Evolutionary conservation across 768 basidiomycete species (phyloP).

Genomic region (Lentinula boryana): DNA sequence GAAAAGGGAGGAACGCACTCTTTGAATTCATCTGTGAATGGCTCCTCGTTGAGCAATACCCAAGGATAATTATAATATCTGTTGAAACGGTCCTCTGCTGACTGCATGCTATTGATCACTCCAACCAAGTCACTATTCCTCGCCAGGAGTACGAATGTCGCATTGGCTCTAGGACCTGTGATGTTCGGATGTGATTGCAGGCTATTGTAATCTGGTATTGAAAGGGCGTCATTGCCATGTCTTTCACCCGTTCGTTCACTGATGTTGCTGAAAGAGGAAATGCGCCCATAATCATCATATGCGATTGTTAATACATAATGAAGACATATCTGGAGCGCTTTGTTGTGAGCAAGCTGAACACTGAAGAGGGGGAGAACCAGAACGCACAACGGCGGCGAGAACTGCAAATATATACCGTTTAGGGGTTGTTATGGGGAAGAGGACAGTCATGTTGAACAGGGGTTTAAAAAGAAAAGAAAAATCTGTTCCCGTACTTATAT

Average conservation of each 20-base stretch:
- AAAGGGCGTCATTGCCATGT: background rate
- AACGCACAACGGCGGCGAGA: constrained; percentile 40
- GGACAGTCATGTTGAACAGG: constrained; percentile 12
- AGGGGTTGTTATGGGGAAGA: constrained; percentile 47
- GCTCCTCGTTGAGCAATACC: constrained; percentile 81
- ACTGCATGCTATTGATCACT: constrained; percentile 51
- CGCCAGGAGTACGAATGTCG: constrained; percentile 74
- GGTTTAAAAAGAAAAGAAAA: background rate
- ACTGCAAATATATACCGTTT: constrained; percentile 51
- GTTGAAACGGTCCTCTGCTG: constrained; percentile 85
- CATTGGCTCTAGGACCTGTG: constrained; percentile 51
- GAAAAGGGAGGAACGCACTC: constrained; percentile 25
- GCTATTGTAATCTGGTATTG: background rate
- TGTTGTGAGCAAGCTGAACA: background rate
- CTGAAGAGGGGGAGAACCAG: background rate
- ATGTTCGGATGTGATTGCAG: background rate
- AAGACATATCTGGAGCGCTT: constrained; percentile 37
- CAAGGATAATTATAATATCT: constrained; percentile 68
- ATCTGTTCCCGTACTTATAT: background rate
- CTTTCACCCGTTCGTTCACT: constrained; percentile 17
- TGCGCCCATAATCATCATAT: constrained; percentile 39
- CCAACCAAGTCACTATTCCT: constrained; percentile 48
- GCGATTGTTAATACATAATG: constrained; percentile 51
- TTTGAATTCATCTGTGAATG: constrained; percentile 71
- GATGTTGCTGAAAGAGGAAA: constrained; percentile 37